phyloP scores from a whole-genome alignment of 2,329 filamentous ascomycete species.

The Esteya vermicola region DNA sequence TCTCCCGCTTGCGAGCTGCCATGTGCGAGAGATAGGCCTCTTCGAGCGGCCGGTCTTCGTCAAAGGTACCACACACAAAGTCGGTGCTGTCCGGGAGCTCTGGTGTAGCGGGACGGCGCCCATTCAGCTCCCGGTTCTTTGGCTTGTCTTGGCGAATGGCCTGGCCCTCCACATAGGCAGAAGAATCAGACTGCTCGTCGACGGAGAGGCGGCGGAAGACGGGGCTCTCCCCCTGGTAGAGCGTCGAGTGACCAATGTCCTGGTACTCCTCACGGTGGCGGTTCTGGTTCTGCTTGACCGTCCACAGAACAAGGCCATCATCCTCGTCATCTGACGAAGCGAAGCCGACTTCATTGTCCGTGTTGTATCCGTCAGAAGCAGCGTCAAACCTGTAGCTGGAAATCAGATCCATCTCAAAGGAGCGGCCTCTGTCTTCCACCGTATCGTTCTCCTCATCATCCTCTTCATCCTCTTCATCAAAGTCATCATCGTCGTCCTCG shows the following conservation, averaged over 20 bases:
- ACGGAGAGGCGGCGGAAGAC: slow-evolving; percentile 12
- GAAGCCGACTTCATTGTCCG: slow-evolving; percentile 55
- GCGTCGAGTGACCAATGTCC: slow-evolving; percentile 17
- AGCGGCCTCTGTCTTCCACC: slow-evolving; percentile 31
- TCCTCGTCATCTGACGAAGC: slow-evolving; percentile 56
- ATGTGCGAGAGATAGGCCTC: slow-evolving; percentile 81
- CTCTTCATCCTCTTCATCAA: slow-evolving; percentile 12
- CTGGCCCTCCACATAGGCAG: slow-evolving; percentile 36
- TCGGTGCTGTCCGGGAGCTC: slow-evolving; percentile 94
- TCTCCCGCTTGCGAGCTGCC: slow-evolving; percentile 66
- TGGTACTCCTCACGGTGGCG: slow-evolving; percentile 4
- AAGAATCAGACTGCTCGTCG: slow-evolving; percentile 44
- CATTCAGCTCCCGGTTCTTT: slow-evolving; percentile 22
- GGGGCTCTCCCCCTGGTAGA: slow-evolving; percentile 24
- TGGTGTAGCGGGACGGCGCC: slow-evolving; percentile 54
- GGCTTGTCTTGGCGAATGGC: slow-evolving; percentile 17
- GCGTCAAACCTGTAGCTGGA: slow-evolving; percentile 46
- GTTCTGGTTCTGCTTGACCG: slow-evolving; percentile 22
- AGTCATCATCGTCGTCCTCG: slow-evolving; percentile 33
- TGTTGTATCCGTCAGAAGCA: slow-evolving; percentile 57
- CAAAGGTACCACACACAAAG: slow-evolving; percentile 95
- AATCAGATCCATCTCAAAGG: slow-evolving; percentile 11
- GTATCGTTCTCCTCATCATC: slow-evolving; percentile 30
- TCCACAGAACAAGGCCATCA: slow-evolving; percentile 53
- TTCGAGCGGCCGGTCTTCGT: slow-evolving; percentile 90